These are phyloP conservation scores for Neckera pumila DNA, from an alignment of 225 moss, liverwort and hornwort genomes.

Conservation along the genomic window DNA sequence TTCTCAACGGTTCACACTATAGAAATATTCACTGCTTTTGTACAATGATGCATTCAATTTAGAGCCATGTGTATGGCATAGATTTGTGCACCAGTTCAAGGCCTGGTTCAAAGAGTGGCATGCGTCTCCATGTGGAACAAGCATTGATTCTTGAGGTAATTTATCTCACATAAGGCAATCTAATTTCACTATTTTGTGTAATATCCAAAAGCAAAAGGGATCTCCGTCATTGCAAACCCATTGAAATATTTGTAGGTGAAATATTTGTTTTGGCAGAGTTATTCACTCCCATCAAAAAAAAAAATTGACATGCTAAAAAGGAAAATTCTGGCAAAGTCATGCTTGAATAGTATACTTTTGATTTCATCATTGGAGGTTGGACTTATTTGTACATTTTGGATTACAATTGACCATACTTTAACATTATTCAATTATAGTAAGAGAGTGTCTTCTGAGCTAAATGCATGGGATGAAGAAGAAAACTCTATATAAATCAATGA, in stretches of 20 bases:
- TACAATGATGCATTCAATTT: too few species aligned
- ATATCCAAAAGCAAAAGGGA: background rate
- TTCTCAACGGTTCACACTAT: too few species aligned
- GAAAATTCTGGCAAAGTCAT: background rate
- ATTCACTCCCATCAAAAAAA: background rate
- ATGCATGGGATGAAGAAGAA: background rate
- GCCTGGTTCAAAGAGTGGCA: too few species aligned
- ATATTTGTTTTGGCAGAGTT: rapidly evolving
- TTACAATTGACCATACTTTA: background rate
- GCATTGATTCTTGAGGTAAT: too few species aligned
- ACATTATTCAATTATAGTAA: background rate
- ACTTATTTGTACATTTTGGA: background rate
- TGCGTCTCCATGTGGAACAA: too few species aligned
- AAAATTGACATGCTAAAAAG: too few species aligned
- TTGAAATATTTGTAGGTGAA: background rate
- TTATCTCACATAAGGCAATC: too few species aligned
- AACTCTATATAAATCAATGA: background rate
- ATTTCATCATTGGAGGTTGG: background rate
- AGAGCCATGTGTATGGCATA: too few species aligned
- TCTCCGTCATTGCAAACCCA: background rate
- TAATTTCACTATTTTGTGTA: too few species aligned
- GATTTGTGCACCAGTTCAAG: too few species aligned
- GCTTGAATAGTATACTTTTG: rapidly evolving
- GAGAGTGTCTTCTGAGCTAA: background rate
- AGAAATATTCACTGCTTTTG: too few species aligned